phyloP scores from a whole-genome alignment of 208 protist species.

The Kentomonas sorsogonicus region DNA sequence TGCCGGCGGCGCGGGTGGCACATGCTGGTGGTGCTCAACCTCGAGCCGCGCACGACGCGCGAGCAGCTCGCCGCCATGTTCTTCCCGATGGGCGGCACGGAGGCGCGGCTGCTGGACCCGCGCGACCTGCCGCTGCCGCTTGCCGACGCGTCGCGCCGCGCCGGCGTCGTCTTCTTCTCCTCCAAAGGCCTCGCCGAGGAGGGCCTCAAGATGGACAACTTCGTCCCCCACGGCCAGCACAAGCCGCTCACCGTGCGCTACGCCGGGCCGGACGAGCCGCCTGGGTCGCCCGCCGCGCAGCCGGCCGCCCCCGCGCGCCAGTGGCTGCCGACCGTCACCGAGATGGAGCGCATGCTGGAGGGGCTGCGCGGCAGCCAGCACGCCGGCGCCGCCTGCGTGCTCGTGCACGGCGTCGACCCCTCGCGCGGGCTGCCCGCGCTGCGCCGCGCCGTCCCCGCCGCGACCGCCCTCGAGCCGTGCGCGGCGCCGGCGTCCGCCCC shows the following conservation, averaged over 20 bases:
- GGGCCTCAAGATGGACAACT: constrained; percentile 75
- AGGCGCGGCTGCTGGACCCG: constrained; percentile 46
- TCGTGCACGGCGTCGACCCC: constrained; percentile 34
- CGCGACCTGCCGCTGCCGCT: constrained; percentile 25
- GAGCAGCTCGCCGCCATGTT: constrained; percentile 62
- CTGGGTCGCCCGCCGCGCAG: constrained; percentile 7
- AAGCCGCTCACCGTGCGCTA: constrained; percentile 66
- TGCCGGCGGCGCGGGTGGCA: constrained; percentile 31
- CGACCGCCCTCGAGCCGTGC: constrained; percentile 23
- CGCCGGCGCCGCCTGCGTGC: constrained; percentile 10
- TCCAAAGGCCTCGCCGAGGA: constrained; percentile 61
- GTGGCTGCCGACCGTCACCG: constrained; percentile 16
- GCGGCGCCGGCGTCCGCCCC: constrained; percentile 11
- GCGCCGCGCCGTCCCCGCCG: constrained; percentile 16
- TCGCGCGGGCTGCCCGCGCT: constrained; percentile 15
- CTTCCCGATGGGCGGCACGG: constrained; percentile 58
- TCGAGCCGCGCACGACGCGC: constrained; percentile 60
- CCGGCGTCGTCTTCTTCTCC: constrained; percentile 73
- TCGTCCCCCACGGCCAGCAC: constrained; percentile 73
- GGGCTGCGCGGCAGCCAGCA: constrained; percentile 2
- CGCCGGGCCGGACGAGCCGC: constrained; percentile 40
- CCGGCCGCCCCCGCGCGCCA: constrained; percentile 1
- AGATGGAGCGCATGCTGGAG: constrained; percentile 33
- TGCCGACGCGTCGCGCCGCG: constrained; percentile 25
- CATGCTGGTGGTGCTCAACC: constrained; percentile 74